phyloP scores from a whole-genome alignment of 2,329 filamentous ascomycete species.

The Colletotrichum spaethianum region DNA sequence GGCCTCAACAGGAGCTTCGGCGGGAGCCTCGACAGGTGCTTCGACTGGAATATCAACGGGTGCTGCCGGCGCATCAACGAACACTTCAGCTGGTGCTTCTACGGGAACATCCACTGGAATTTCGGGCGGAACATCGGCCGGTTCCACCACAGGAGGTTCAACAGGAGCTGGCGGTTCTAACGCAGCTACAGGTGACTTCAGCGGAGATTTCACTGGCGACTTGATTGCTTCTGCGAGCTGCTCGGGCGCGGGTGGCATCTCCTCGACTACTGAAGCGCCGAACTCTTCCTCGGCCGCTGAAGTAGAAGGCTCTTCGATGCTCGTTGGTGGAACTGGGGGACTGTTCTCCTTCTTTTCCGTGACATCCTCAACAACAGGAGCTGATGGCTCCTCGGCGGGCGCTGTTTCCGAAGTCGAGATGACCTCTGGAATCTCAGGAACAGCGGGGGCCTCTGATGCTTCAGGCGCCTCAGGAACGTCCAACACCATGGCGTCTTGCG shows the following conservation, averaged over 20 bases:
- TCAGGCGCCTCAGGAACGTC: constrained; percentile 18
- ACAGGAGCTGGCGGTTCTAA: constrained; percentile 11
- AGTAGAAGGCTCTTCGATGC: not conserved
- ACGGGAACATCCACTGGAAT: constrained; percentile 12
- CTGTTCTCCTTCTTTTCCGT: constrained; percentile 20
- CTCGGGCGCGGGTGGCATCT: not conserved
- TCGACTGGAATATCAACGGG: not conserved
- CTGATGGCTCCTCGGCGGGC: not conserved
- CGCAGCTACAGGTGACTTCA: constrained; percentile 11
- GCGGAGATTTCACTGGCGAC: constrained; percentile 24
- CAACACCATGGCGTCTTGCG: constrained; percentile 26
- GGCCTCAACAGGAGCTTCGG: not conserved
- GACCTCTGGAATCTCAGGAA: constrained; percentile 5
- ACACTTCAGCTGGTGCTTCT: not conserved
- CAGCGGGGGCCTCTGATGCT: not conserved
- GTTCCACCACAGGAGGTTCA: constrained; percentile 19
- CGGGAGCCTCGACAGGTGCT: not conserved
- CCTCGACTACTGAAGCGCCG: constrained; percentile 1
- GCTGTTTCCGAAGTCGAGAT: constrained; percentile 5
- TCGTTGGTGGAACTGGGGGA: not conserved
- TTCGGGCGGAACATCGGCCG: constrained; percentile 9
- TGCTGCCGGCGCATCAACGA: not conserved
- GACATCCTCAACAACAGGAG: constrained; percentile 14
- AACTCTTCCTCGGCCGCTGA: constrained; percentile 17
- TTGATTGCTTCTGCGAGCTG: constrained; percentile 5